Percentiles rank a stretch among this genome's conserved stretches.
Conservation (phyloP, 352 stramenopile species). For the Globisporangium splendens region DNA sequence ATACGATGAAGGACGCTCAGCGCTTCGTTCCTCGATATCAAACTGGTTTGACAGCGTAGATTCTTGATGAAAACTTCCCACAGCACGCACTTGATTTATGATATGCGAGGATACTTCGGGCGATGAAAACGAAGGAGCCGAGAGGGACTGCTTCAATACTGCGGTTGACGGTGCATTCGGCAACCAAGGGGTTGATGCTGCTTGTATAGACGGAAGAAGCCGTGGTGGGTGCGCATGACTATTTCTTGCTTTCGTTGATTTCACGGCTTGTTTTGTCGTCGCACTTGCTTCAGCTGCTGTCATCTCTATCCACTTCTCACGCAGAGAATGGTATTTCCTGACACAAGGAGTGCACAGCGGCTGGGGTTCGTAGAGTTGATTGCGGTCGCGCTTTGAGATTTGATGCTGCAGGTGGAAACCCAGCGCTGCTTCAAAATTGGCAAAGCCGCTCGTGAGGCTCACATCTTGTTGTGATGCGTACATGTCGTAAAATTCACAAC, state of each 20-base stretch:
- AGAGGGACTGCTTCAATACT: conserved; percentile 5
- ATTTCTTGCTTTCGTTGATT: conserved; percentile 5
- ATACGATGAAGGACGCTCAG: conserved; percentile 19
- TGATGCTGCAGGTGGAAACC: conserved; percentile 57
- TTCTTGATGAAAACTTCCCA: not conserved
- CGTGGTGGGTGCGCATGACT: not conserved
- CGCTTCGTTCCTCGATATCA: not conserved
- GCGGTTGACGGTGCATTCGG: not conserved
- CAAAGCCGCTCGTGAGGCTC: conserved; percentile 42
- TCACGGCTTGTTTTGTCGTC: conserved; percentile 1
- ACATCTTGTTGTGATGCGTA: conserved; percentile 35
- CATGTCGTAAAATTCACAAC: conserved; percentile 62
- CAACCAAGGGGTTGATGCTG: not conserved
- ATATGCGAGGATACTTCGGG: not conserved
- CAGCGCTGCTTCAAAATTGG: conserved; percentile 32
- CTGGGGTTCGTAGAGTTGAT: conserved; percentile 56
- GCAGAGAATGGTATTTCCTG: conserved; percentile 38
- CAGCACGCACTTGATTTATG: not conserved
- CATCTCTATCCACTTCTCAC: conserved; percentile 33
- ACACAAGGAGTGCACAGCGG: conserved; percentile 44
- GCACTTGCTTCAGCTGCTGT: not conserved
- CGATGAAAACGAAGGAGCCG: conserved; percentile 7
- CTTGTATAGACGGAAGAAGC: conserved; percentile 9
- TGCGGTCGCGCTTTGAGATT: conserved; percentile 42
- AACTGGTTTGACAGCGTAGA: not conserved